Evolutionary conservation across 176 grass and related monocot genomes (phyloP).

Genomic region (Elaeis guineensis): DNA sequence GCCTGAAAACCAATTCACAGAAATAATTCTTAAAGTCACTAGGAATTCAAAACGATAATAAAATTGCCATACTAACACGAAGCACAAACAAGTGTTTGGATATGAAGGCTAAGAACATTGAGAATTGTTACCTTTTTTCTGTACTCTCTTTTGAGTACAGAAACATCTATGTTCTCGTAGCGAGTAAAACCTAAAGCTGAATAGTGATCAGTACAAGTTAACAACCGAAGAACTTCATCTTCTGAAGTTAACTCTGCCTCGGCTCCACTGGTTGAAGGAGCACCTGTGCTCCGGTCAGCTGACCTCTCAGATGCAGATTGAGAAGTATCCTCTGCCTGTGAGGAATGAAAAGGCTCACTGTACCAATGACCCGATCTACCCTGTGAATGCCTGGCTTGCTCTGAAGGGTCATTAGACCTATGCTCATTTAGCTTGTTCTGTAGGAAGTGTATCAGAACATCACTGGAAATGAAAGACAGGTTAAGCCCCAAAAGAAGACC

Average conservation of each 20-base stretch:
- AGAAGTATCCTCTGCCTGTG: slow-evolving; percentile 35
- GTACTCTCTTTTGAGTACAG: slow-evolving; percentile 91
- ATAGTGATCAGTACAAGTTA: slow-evolving; percentile 90
- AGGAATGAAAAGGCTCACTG: slow-evolving; percentile 37
- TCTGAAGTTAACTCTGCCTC: slow-evolving; percentile 83
- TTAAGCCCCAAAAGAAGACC: slow-evolving; percentile 76
- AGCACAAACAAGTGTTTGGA: neutral
- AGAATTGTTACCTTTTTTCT: slow-evolving; percentile 86
- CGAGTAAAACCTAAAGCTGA: slow-evolving; percentile 75
- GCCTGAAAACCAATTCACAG: slow-evolving; percentile 56
- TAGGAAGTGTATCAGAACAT: slow-evolving; percentile 69
- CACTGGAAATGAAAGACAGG: slow-evolving; percentile 89
- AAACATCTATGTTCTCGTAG: slow-evolving; percentile 64
- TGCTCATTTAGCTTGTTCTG: slow-evolving; percentile 60
- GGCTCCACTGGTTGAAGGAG: slow-evolving; percentile 76
- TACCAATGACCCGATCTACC: slow-evolving; percentile 33
- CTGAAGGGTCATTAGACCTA: slow-evolving; percentile 33
- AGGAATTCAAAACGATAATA: too few species aligned
- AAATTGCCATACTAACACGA: too few species aligned
- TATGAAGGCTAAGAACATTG: neutral
- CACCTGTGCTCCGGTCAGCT: slow-evolving; percentile 35
- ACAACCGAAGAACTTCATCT: slow-evolving; percentile 76
- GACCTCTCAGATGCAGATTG: slow-evolving; percentile 36
- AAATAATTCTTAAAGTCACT: too few species aligned
- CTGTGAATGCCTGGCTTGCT: slow-evolving; percentile 38